phyloP scores from a whole-genome alignment of 257 asterid genomes.

The Ophiorrhiza pumila region DNA sequence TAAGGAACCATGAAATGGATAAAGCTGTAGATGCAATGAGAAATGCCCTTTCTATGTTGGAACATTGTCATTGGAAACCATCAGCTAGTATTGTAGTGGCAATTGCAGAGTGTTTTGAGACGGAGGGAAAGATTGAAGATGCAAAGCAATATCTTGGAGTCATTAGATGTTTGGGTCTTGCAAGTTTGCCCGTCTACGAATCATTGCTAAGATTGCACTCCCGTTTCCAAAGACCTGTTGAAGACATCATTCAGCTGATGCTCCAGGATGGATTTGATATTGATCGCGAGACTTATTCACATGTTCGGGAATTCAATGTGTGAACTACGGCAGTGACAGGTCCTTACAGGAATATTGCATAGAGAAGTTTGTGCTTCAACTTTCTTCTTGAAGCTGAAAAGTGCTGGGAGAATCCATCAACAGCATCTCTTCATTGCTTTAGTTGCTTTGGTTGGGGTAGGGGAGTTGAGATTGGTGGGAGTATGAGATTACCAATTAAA shows the following conservation, averaged over 20 bases:
- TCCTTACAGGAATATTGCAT: background rate
- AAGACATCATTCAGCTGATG: constrained; percentile 27
- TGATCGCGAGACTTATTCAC: constrained; percentile 18
- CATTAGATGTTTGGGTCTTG: constrained; percentile 24
- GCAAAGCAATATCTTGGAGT: constrained; percentile 19
- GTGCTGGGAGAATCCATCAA: background rate
- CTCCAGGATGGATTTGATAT: constrained; percentile 22
- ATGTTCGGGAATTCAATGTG: background rate
- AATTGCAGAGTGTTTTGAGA: constrained; percentile 24
- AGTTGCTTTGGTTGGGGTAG: background rate
- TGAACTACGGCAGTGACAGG: background rate
- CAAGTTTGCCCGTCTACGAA: constrained; percentile 25
- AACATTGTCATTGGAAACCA: constrained; percentile 32
- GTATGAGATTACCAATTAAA: background rate
- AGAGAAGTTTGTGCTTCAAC: background rate
- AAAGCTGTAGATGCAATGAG: constrained; percentile 28
- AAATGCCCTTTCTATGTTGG: constrained; percentile 18
- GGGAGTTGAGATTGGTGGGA: background rate
- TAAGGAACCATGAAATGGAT: constrained; percentile 25
- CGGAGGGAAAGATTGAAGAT: constrained; percentile 24
- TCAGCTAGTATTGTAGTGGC: constrained; percentile 24
- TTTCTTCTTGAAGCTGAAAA: constrained; percentile 7
- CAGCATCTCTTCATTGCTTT: background rate
- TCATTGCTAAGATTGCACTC: constrained; percentile 23
- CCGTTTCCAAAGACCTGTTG: constrained; percentile 3